Evolutionary conservation across 2,329 filamentous ascomycete species (phyloP).

Genomic region (Trichoderma lentiforme): DNA sequence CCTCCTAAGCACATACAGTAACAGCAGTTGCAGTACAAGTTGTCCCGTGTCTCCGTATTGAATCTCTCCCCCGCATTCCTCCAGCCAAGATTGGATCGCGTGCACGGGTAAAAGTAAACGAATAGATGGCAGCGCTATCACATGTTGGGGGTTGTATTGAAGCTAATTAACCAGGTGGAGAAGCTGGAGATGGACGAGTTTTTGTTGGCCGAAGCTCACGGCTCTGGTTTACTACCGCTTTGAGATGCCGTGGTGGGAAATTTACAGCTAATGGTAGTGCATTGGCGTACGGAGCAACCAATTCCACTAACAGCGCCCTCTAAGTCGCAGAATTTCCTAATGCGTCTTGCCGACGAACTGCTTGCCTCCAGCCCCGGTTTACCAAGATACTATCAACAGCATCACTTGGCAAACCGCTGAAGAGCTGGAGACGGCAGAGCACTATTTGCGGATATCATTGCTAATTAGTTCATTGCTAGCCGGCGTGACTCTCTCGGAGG

Average conservation of each 20-base stretch:
- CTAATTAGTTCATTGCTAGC: constrained; percentile 10
- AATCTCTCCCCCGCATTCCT: neutral
- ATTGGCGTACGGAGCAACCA: neutral
- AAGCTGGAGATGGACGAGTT: neutral
- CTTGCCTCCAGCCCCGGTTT: neutral
- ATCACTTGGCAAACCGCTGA: neutral
- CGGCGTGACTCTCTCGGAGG: constrained; percentile 7
- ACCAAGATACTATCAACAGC: neutral
- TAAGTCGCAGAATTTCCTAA: neutral
- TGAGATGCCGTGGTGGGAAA: neutral
- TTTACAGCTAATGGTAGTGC: neutral
- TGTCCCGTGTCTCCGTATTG: neutral
- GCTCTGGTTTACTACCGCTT: neutral
- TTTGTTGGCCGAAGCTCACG: neutral
- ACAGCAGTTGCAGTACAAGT: neutral
- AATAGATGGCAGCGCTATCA: neutral
- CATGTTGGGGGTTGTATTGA: neutral
- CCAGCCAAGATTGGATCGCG: neutral
- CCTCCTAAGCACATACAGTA: neutral
- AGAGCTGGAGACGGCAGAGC: neutral
- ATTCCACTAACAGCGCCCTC: constrained; percentile 5
- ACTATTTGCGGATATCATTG: constrained; percentile 14
- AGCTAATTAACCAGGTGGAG: neutral
- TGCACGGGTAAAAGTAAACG: neutral
- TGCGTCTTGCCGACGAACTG: neutral